Evolutionary conservation across 2,329 filamentous ascomycete genomes (phyloP).

Genomic region (Penicillium sp.): DNA sequence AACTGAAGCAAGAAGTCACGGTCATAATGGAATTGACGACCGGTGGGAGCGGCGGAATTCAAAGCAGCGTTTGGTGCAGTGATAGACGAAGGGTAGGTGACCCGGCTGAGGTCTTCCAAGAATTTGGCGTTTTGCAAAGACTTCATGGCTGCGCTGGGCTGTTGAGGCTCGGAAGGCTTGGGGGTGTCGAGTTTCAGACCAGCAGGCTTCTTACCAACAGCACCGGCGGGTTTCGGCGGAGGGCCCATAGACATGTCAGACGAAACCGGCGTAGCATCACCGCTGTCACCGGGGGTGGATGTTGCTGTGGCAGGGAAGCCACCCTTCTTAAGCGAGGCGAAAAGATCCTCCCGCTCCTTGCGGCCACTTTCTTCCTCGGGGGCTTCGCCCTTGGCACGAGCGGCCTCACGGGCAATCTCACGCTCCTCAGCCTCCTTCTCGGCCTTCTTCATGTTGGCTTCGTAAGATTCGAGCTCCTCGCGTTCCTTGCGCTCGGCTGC

Average conservation of each 20-base stretch:
- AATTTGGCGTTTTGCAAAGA: slow-evolving; percentile 88
- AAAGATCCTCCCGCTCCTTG: slow-evolving; percentile 36
- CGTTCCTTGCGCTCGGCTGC: slow-evolving; percentile 43
- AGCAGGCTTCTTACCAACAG: slow-evolving; percentile 68
- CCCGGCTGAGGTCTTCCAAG: slow-evolving; percentile 69
- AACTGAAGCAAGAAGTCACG: slow-evolving; percentile 94
- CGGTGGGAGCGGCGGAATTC: slow-evolving; percentile 66
- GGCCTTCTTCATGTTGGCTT: slow-evolving; percentile 46
- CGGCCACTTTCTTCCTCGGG: slow-evolving; percentile 31
- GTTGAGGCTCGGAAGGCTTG: slow-evolving; percentile 80
- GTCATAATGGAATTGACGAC: slow-evolving; percentile 87
- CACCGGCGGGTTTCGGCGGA: slow-evolving; percentile 50
- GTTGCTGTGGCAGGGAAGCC: slow-evolving; percentile 33
- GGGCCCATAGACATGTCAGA: slow-evolving; percentile 45
- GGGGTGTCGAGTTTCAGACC: slow-evolving; percentile 83
- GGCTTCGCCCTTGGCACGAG: slow-evolving; percentile 32
- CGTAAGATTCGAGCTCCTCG: slow-evolving; percentile 42
- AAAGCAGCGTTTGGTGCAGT: slow-evolving; percentile 85
- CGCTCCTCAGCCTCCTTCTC: slow-evolving; percentile 46
- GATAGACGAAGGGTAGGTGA: slow-evolving; percentile 77
- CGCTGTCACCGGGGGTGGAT: slow-evolving; percentile 42
- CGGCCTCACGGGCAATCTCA: slow-evolving; percentile 41
- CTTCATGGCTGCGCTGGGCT: slow-evolving; percentile 90
- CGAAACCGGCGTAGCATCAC: slow-evolving; percentile 42
- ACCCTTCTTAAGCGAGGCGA: slow-evolving; percentile 43